Base-by-base conservation (phyloP, 1,284 basidiomycete genomes). In the Afroboletus lepidellus region DNA sequence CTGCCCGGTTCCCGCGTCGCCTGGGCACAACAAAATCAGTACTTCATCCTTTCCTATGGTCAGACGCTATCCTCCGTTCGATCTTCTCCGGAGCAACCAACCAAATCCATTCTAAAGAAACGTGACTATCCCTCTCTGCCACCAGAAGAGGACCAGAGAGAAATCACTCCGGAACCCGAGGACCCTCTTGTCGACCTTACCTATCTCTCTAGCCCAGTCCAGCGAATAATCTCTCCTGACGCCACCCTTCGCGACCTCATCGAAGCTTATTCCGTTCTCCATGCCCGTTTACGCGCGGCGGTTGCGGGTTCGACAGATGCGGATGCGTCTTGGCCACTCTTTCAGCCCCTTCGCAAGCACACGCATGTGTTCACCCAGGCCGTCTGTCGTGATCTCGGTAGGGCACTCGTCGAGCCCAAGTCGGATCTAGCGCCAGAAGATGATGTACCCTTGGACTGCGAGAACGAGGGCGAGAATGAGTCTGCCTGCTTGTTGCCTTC, bases 251-350 rank as follows among this genome's bases (percentile, higher is more conserved):
- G 73, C 41, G 79, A 84, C 46, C 75, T 87, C 48, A 85, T 85
- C 51, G 83, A 87, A 60, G 85, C 84, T 0, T 90, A 91, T 67
- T 83, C 79, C 24, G 64, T 87, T 25, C 77, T 91, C 24, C 75
- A 81, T 8, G 79, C 81, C 15, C 82, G 88, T 37, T 64, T 90
- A 32, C 76, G 84, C 15, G 65, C 76, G 0, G 74, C 73, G 23
- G 74, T 85, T 16, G 57, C 70, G 16, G 74, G 74, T 8, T 69
- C 71, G 44, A 76, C 78, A 0, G 79, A 86, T 52, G 72, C 69
- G 3, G 80, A 84, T 63, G 76, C 78, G 56, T 81, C 81, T 15
- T 86, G 81, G 79, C 84, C 84, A 5, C 71, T 88, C 6, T 88
- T 90, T 59, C 77, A 83, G 44, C 87, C 88, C 0, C 62, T 91